Evolutionary conservation across 202 grass and related monocot genomes (phyloP).

Genomic region (Panicum hallii): DNA sequence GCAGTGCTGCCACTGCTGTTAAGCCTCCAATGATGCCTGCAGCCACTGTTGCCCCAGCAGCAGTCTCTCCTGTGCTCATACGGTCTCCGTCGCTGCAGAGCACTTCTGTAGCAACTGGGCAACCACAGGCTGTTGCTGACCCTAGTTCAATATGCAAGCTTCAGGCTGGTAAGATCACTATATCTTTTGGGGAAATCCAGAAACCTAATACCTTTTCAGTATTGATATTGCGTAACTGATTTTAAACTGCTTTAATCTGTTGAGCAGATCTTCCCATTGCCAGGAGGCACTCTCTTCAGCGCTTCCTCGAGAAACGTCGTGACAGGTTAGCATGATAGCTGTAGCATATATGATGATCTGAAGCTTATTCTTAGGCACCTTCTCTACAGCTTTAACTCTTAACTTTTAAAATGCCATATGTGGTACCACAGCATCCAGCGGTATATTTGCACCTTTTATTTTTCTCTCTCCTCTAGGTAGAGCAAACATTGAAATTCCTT

Average conservation of each 20-base stretch:
- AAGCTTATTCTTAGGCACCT: constrained; percentile 23
- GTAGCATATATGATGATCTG: not conserved
- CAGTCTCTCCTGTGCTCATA: constrained; percentile 56
- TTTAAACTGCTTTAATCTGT: constrained; percentile 27
- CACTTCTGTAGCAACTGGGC: constrained; percentile 64
- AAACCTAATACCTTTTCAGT: not conserved
- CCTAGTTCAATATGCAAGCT: constrained; percentile 78
- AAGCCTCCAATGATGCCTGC: constrained; percentile 49
- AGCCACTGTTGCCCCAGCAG: constrained; percentile 27
- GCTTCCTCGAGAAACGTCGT: constrained; percentile 87
- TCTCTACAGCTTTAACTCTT: not conserved
- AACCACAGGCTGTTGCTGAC: constrained; percentile 55
- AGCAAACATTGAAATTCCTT: not conserved
- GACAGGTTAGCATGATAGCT: constrained; percentile 65
- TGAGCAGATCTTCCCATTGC: constrained; percentile 88
- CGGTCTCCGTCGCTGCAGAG: constrained; percentile 87
- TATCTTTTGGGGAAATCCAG: constrained; percentile 18
- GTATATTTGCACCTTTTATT: not conserved
- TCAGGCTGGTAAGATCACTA: constrained; percentile 72
- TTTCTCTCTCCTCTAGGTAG: not conserved
- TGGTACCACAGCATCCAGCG: not conserved
- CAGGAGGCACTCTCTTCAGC: constrained; percentile 90
- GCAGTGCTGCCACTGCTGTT: constrained; percentile 18
- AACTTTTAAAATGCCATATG: constrained; percentile 6
- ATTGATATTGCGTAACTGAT: not conserved